phyloP scores from a whole-genome alignment of 192 early-diverging fungal genomes.

The Rhizophagus clarus region DNA sequence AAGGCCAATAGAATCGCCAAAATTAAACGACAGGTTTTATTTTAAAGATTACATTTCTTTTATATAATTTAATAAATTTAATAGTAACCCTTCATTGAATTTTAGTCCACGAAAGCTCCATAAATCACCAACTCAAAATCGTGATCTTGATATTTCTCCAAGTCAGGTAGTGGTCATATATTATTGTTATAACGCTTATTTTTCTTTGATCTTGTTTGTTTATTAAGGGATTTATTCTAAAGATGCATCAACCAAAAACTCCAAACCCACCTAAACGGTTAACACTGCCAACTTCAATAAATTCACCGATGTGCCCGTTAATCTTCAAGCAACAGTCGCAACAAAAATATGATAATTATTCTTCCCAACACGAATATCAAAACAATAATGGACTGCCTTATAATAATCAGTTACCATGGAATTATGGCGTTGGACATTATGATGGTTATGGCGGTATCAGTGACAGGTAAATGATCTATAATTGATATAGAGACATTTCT shows the following conservation, averaged over 20 bases:
- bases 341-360: not conserved
- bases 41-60: not conserved
- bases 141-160: not conserved
- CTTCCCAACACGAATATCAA: not conserved
- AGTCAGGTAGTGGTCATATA: not conserved
- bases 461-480: not conserved
- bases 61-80: no score
- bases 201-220: not conserved
- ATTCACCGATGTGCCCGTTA: not conserved
- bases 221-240: not conserved
- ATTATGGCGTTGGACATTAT: not conserved
- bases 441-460: not conserved
- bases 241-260: not conserved
- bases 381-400: not conserved
- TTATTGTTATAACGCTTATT: not conserved
- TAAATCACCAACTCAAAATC: not conserved
- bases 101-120: not conserved
- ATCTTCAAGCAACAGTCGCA: not conserved
- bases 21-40: not conserved
- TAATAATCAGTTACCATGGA: not conserved
- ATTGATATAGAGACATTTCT: no score
- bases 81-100: not conserved
- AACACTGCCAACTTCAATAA: not conserved
- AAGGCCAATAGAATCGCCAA: not conserved
- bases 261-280: slow-evolving; percentile 20